Percentiles rank a stretch among this genome's conserved stretches.
Conservation (phyloP, 345 rosid species). For the sweet orange (Citrus sinensis) region DNA sequence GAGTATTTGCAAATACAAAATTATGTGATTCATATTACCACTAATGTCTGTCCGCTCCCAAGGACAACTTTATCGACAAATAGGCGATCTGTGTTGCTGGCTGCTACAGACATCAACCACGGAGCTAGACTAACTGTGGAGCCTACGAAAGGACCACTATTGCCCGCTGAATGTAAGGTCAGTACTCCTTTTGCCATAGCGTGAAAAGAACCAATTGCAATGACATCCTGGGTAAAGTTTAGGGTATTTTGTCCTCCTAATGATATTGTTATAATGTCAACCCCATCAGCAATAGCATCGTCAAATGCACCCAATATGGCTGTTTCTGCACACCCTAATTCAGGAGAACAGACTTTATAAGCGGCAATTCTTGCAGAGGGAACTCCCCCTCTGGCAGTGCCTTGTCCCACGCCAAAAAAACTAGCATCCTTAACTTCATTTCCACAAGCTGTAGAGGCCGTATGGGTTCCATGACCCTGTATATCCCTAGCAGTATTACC, state of each 20-base stretch:
- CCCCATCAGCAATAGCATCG: constrained; percentile 66
- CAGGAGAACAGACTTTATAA: constrained; percentile 29
- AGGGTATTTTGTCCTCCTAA: neutral
- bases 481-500: constrained; percentile 24
- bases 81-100: constrained; percentile 42
- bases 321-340: neutral
- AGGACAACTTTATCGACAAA: constrained; percentile 32
- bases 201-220: constrained; percentile 46
- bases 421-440: constrained; percentile 32
- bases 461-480: constrained; percentile 46
- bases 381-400: constrained; percentile 55
- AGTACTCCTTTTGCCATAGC: constrained; percentile 48
- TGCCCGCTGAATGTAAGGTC: constrained; percentile 42
- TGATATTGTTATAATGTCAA: constrained; percentile 40
- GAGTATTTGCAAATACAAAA: neutral
- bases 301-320: constrained; percentile 42
- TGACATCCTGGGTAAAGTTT: neutral
- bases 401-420: constrained; percentile 44
- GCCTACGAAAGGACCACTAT: neutral
- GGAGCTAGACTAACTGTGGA: constrained; percentile 22
- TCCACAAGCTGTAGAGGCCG: constrained; percentile 72
- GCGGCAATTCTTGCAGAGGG: constrained; percentile 56
- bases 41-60: constrained; percentile 28
- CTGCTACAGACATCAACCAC: constrained; percentile 48
- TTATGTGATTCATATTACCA: constrained; percentile 22